Conservation (phyloP, 1,139 yeast species). For the Candida mesenterica region DNA sequence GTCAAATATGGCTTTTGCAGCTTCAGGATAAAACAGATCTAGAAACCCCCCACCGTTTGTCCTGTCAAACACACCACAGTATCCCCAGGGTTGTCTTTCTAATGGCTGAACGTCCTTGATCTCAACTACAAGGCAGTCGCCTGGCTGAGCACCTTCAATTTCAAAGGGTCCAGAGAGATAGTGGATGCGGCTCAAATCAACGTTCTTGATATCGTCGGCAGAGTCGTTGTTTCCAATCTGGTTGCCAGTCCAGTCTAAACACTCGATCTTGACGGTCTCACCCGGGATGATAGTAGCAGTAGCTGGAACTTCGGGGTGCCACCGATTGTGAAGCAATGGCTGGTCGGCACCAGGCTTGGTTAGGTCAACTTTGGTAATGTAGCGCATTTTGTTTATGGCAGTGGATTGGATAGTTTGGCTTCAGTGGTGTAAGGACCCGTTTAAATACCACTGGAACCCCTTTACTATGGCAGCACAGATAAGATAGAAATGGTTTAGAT, state of each 20-base stretch:
- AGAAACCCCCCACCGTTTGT: constrained; percentile 51
- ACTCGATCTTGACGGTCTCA: constrained; percentile 45
- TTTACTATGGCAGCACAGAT: neutral
- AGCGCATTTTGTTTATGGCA: no score
- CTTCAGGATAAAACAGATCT: constrained; percentile 46
- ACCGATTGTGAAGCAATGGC: constrained; percentile 47
- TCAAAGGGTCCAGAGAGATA: constrained; percentile 49
- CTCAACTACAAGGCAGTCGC: constrained; percentile 48
- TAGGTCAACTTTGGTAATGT: constrained; percentile 33
- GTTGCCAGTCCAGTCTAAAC: constrained; percentile 55
- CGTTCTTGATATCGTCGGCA: constrained; percentile 46
- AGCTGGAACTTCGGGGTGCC: constrained; percentile 52
- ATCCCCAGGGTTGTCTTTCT: constrained; percentile 53
- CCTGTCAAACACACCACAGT: constrained; percentile 46
- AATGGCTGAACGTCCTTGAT: constrained; percentile 52
- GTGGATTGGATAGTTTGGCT: no score
- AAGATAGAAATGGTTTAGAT: neutral
- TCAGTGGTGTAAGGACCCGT: no score
- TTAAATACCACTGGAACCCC: neutral
- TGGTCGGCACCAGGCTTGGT: constrained; percentile 44
- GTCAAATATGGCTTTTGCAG: constrained; percentile 52
- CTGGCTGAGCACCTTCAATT: constrained; percentile 44
- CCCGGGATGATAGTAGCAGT: constrained; percentile 37
- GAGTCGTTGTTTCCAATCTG: constrained; percentile 45
- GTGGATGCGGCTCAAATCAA: constrained; percentile 45